phyloP scores from a whole-genome alignment of 495 filamentous ascomycete genomes.

The Penicillium manginii region DNA sequence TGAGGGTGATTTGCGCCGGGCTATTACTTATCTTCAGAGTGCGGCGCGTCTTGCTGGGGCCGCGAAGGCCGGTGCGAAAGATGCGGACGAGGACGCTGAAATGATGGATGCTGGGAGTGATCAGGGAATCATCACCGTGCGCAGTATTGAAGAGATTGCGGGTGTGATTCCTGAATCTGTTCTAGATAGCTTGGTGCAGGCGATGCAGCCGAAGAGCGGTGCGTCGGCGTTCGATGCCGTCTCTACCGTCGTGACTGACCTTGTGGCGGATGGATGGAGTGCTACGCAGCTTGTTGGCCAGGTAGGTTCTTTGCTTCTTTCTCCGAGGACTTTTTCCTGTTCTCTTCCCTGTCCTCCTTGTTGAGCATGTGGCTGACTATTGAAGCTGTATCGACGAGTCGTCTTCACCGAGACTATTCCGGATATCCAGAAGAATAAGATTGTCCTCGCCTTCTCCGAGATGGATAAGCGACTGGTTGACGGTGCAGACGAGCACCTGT shows the following conservation, averaged over 20 bases:
- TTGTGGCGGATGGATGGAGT: constrained; percentile 98
- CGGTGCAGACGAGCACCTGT: constrained; percentile 94
- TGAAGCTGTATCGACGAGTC: constrained; percentile 79
- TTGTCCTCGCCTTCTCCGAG: constrained; percentile 88
- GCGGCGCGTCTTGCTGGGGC: constrained; percentile 80
- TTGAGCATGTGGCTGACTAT: constrained; percentile 2
- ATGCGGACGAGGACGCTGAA: constrained; percentile 53
- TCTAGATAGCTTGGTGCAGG: constrained; percentile 69
- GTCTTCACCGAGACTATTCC: constrained; percentile 82
- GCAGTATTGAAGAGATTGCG: constrained; percentile 90
- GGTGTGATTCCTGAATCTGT: constrained; percentile 83
- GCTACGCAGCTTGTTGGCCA: constrained; percentile 85
- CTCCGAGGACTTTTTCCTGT: neutral
- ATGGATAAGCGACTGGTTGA: constrained; percentile 94
- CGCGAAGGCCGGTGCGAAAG: constrained; percentile 43
- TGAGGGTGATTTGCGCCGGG: constrained; percentile 93
- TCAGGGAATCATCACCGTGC: constrained; percentile 63
- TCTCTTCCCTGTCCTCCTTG: neutral
- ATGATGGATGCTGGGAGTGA: constrained; percentile 47
- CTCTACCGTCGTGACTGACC: constrained; percentile 76
- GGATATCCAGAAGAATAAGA: constrained; percentile 86
- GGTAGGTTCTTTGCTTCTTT: constrained; percentile 47
- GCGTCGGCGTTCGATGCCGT: constrained; percentile 73
- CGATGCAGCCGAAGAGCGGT: constrained; percentile 73
- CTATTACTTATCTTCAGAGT: constrained; percentile 94